Percentiles rank a stretch among this genome's conserved stretches.
Evolutionary conservation across 1,139 yeast species (phyloP).

Genomic region (Blastobotrys illinoisensis): DNA sequence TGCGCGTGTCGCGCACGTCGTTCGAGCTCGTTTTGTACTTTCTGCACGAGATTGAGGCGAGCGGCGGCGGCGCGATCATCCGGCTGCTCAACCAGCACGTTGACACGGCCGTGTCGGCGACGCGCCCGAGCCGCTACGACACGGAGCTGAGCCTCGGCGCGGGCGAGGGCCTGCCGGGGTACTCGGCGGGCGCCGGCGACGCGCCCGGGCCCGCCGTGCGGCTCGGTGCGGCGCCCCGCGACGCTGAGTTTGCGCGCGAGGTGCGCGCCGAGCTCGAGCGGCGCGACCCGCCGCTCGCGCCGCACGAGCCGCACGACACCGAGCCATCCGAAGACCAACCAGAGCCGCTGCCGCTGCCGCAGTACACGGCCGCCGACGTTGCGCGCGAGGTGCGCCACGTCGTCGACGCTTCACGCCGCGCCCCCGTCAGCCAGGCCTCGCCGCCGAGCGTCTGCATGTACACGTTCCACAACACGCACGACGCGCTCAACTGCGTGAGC

Average conservation of each 20-base stretch:
- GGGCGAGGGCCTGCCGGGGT: conserved; percentile 61
- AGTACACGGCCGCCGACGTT: conserved; percentile 72
- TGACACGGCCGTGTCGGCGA: conserved; percentile 51
- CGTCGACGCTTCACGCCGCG: conserved; percentile 73
- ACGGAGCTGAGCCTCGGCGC: conserved; percentile 41
- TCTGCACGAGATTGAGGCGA: conserved; percentile 85
- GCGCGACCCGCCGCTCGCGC: no score
- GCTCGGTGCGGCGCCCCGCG: conserved; percentile 80
- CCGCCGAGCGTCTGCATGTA: conserved; percentile 97
- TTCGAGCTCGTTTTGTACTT: conserved; percentile 79
- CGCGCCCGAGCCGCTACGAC: conserved; percentile 33
- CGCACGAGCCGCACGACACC: no score
- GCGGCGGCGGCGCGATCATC: conserved; percentile 85
- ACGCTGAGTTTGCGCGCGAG: conserved; percentile 78
- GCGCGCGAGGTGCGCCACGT: conserved; percentile 72
- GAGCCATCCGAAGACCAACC: no score
- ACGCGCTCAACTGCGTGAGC: conserved; percentile 75
- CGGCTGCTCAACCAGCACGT: conserved; percentile 82
- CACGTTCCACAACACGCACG: conserved; percentile 92
- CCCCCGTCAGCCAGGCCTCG: conserved; percentile 65
- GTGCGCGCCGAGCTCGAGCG: conserved; percentile 76
- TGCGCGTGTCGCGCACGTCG: conserved; percentile 77
- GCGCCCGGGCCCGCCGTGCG: conserved; percentile 56
- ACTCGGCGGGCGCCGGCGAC: no score
- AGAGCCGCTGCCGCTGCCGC: conserved; percentile 78